phyloP scores from a whole-genome alignment of 148 eudicot genomes.

The Nepenthes gracilis region DNA sequence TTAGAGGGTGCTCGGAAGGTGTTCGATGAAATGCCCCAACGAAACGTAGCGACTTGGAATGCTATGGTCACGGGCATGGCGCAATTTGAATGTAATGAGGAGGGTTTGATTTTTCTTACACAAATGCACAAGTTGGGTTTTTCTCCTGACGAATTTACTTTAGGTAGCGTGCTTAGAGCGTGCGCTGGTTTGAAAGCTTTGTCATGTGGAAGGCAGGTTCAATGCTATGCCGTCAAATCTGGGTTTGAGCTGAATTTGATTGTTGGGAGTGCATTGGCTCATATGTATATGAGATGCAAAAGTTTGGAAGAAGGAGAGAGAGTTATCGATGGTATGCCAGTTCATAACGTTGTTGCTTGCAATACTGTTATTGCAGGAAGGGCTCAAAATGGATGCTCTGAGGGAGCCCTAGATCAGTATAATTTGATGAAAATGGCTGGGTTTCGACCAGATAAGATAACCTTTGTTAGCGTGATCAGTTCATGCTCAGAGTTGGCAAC shows the following conservation, averaged over 20 bases:
- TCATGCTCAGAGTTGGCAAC: conserved; percentile 76
- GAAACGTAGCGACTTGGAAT: conserved; percentile 82
- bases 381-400: conserved; percentile 56
- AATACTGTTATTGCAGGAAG: conserved; percentile 74
- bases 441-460: conserved; percentile 61
- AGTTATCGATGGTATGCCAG: conserved; percentile 45
- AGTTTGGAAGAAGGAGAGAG: conserved; percentile 49
- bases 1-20: conserved; percentile 39
- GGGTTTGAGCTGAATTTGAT: conserved; percentile 42
- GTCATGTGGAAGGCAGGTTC: conserved; percentile 49
- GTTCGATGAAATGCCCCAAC: conserved; percentile 58
- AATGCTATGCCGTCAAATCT: conserved; percentile 39
- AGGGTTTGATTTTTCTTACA: conserved; percentile 45
- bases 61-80: conserved; percentile 64
- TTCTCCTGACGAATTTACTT: conserved; percentile 49
- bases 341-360: conserved; percentile 36
- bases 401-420: conserved; percentile 61
- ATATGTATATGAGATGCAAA: conserved; percentile 84
- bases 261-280: conserved; percentile 66
- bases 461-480: conserved; percentile 64
- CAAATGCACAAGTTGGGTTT: conserved; percentile 53
- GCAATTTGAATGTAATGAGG: conserved; percentile 44
- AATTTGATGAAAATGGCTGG: conserved; percentile 51
- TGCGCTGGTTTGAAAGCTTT: conserved; percentile 69
- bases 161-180: conserved; percentile 68